Evolutionary conservation across 495 filamentous ascomycete genomes (phyloP).

Genomic region (Podospora australis): DNA sequence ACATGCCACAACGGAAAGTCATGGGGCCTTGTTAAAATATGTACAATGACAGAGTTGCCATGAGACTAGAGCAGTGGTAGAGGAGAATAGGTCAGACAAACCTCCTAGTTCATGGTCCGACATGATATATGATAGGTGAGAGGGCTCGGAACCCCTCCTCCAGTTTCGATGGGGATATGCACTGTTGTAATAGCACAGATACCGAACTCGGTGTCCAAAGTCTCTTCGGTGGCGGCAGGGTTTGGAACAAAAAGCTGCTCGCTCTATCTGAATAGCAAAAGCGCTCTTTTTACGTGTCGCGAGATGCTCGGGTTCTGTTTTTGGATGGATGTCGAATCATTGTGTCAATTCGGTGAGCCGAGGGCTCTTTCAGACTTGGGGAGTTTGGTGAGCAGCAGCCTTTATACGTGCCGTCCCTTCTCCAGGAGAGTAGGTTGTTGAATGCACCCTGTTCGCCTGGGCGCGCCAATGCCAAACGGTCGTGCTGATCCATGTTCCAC

Average conservation of each 20-base stretch:
- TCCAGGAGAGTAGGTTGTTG: neutral
- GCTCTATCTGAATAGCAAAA: neutral
- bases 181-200: neutral
- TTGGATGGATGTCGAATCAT: slow-evolving; percentile 8
- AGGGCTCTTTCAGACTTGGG: slow-evolving; percentile 9
- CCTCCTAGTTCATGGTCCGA: slow-evolving; percentile 85
- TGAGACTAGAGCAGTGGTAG: too few species aligned
- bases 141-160: neutral
- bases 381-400: slow-evolving; percentile 15
- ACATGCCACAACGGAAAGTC: too few species aligned
- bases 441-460: neutral
- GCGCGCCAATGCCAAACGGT: slow-evolving; percentile 6
- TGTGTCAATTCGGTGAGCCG: slow-evolving; percentile 5
- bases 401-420: slow-evolving; percentile 13
- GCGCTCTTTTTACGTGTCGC: neutral
- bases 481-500: too few species aligned
- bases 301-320: neutral
- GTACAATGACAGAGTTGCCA: too few species aligned
- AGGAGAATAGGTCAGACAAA: too few species aligned
- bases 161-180: neutral
- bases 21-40: too few species aligned
- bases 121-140: slow-evolving; percentile 51
- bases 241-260: neutral
- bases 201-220: too few species aligned
- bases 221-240: neutral